Conservation (phyloP, 2,329 filamentous ascomycete species). For the Pestalotiopsis sp. region DNA sequence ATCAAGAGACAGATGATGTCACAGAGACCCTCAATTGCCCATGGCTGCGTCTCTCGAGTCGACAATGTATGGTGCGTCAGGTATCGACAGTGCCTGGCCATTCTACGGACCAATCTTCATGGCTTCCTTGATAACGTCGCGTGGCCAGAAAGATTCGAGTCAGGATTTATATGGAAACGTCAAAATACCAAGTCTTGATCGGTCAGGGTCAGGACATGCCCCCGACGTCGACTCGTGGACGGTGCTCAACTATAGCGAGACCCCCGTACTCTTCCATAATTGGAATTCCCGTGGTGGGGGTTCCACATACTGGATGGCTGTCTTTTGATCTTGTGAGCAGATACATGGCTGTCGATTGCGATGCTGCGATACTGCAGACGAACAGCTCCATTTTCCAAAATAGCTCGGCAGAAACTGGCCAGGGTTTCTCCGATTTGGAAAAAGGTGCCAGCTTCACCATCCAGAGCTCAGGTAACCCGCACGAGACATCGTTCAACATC, state of each 20-base stretch:
- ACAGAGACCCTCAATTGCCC: too few relatives aligned
- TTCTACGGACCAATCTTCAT: not conserved
- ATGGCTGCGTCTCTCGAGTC: not conserved
- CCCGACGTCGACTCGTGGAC: not conserved
- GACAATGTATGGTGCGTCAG: not conserved
- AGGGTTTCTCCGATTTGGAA: not conserved
- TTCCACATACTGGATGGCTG: not conserved
- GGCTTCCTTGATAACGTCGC: not conserved
- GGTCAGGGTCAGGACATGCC: not conserved
- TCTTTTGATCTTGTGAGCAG: not conserved
- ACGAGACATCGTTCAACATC: not conserved
- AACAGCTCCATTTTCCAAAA: not conserved
- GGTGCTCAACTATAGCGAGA: not conserved
- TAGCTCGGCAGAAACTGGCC: not conserved
- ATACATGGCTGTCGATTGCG: not conserved
- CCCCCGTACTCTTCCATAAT: not conserved
- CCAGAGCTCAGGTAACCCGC: not conserved
- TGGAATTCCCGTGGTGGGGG: not conserved
- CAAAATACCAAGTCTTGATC: not conserved
- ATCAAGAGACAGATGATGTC: too few relatives aligned
- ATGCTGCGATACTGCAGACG: too few relatives aligned
- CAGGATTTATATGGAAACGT: not conserved
- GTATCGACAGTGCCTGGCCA: not conserved
- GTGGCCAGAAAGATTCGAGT: not conserved
- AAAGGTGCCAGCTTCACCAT: not conserved